These are phyloP conservation scores for Brettanomyces custersianus DNA, from an alignment of 805 yeast genomes.

Conservation along the genomic window DNA sequence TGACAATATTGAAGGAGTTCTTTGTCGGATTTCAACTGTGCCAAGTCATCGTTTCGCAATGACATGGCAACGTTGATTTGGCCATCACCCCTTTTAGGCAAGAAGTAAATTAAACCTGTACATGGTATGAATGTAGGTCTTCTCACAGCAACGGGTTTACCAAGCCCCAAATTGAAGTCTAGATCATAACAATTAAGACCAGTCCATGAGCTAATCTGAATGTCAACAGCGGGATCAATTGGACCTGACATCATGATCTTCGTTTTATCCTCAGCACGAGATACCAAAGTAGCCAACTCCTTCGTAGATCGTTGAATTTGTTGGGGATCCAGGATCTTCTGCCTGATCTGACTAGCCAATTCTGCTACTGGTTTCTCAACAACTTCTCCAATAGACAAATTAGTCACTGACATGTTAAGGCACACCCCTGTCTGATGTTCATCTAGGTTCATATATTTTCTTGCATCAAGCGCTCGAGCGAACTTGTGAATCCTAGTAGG, in stretches of 20 bases:
- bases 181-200: not conserved
- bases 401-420: not conserved
- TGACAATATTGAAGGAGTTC: not conserved
- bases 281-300: not conserved
- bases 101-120: conserved; percentile 1
- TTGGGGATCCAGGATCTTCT: not conserved
- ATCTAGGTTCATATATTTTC: not conserved
- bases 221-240: not conserved
- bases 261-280: not conserved
- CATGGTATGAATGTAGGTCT: not conserved
- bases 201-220: conserved; percentile 2
- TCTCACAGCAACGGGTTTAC: conserved; percentile 2
- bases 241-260: not conserved
- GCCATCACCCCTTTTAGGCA: conserved; percentile 1
- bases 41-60: conserved; percentile 1
- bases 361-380: not conserved
- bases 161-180: conserved; percentile 1
- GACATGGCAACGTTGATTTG: not conserved
- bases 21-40: not conserved
- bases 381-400: not conserved
- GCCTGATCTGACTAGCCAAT: not conserved
- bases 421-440: not conserved
- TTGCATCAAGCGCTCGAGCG: conserved; percentile 1
- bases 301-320: not conserved
- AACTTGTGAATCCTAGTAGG: not conserved